Evolutionary conservation across 306 rosid genomes (phyloP).

Genomic region (Cicer pinnatifidum): DNA sequence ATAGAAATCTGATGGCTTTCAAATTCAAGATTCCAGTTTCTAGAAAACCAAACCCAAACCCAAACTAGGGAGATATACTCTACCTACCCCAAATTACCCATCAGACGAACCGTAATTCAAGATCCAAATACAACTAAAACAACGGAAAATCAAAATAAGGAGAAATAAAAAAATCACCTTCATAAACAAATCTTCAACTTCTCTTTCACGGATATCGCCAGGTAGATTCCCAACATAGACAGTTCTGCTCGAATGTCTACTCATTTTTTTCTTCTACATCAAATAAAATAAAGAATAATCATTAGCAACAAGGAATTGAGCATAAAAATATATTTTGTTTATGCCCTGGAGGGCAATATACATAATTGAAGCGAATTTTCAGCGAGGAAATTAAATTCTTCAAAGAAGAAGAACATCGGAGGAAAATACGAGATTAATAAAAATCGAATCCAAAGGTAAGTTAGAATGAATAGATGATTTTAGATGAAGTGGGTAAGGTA

Average conservation of each 20-base stretch:
- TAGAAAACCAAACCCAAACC: background rate
- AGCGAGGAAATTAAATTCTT: background rate
- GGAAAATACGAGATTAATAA: background rate
- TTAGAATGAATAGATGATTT: background rate
- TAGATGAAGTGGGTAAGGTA: background rate
- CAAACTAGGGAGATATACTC: background rate
- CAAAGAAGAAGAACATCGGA: background rate
- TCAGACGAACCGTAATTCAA: background rate
- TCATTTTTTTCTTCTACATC: conserved; percentile 65
- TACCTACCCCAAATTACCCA: background rate
- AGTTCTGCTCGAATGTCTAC: conserved; percentile 88
- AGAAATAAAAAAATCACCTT: conserved; percentile 58
- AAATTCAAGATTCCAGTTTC: background rate
- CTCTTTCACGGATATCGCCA: conserved; percentile 98
- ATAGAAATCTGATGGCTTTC: conserved; percentile 9
- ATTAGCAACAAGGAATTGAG: background rate
- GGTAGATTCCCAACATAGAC: conserved; percentile 97
- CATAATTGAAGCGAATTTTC: background rate
- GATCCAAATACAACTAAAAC: background rate
- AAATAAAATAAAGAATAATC: background rate
- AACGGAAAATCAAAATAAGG: background rate
- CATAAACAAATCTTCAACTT: conserved; percentile 90
- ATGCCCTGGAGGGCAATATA: background rate
- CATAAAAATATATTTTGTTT: background rate
- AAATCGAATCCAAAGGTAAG: background rate